A percentile compares a stretch with the other conserved stretches of the same genome.
Conservation (phyloP, 164 flowering plant genomes). For the Vitis rotundifolia region DNA sequence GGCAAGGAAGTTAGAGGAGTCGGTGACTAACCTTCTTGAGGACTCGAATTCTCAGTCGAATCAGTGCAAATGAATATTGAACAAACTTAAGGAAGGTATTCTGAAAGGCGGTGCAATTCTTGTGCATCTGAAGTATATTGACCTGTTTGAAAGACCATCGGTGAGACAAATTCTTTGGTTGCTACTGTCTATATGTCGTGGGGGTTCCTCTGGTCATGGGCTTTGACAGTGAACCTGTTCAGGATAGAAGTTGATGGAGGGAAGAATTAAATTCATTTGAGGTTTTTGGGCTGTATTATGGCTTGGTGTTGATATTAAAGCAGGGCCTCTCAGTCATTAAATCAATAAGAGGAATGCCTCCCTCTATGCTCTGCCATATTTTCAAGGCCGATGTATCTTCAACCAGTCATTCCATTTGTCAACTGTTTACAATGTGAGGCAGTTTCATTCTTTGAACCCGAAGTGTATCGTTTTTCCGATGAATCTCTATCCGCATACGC, state of each 20-base stretch:
- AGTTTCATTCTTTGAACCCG: slow-evolving; percentile 16
- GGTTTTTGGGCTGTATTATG: slow-evolving; percentile 3
- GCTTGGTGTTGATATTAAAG: background rate
- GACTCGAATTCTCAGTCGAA: slow-evolving; percentile 40
- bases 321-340: slow-evolving; percentile 1
- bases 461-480: background rate
- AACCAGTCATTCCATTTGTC: background rate
- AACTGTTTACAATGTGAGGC: background rate
- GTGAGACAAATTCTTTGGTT: slow-evolving; percentile 22
- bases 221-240: background rate
- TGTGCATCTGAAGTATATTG: slow-evolving; percentile 7
- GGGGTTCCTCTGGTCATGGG: slow-evolving; percentile 11
- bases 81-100: background rate
- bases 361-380: slow-evolving; percentile 15
- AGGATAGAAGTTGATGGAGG: slow-evolving; percentile 4
- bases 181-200: slow-evolving; percentile 1
- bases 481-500: too few relatives aligned
- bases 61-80: slow-evolving; percentile 47
- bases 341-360: slow-evolving; percentile 11
- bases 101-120: background rate
- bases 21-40: slow-evolving; percentile 45
- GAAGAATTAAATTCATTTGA: slow-evolving; percentile 11
- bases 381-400: slow-evolving; percentile 9
- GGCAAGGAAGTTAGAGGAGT: slow-evolving; percentile 49
- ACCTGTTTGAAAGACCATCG: slow-evolving; percentile 11